Evolutionary conservation across 345 rosid genomes (phyloP).

Genomic region (Aquilaria malaccensis): DNA sequence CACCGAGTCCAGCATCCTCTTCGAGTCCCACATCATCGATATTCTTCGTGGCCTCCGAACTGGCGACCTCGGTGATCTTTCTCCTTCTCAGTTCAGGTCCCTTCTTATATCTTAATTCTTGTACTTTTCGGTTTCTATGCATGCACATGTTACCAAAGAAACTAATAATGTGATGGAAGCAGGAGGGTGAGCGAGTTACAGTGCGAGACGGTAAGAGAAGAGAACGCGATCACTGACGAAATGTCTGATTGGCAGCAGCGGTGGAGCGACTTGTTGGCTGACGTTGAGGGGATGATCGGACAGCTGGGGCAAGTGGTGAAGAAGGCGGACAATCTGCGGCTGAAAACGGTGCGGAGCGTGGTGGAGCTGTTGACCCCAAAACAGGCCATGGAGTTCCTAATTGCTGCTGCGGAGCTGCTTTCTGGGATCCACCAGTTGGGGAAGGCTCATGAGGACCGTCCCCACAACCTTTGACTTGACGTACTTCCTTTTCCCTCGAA

Average conservation of each 20-base stretch:
- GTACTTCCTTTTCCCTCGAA: too few species aligned
- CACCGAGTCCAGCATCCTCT: conserved; percentile 68
- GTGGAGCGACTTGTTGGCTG: conserved; percentile 24
- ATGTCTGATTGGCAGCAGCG: conserved; percentile 76
- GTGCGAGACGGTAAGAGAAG: conserved; percentile 82
- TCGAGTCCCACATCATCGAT: conserved; percentile 69
- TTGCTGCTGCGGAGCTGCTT: conserved; percentile 70
- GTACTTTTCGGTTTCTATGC: neutral
- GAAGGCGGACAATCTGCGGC: conserved; percentile 67
- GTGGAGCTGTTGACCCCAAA: conserved; percentile 55
- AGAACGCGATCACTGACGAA: conserved; percentile 67
- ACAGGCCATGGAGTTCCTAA: conserved; percentile 66
- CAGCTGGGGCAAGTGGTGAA: conserved; percentile 36
- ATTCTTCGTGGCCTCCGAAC: conserved; percentile 56
- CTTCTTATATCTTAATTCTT: neutral
- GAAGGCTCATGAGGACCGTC: conserved; percentile 23
- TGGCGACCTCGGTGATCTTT: conserved; percentile 82
- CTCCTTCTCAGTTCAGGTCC: conserved; percentile 71
- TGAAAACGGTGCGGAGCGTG: conserved; percentile 40
- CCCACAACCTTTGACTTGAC: too few species aligned
- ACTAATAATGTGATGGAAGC: neutral
- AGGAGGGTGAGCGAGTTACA: conserved; percentile 87
- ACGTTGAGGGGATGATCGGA: conserved; percentile 32
- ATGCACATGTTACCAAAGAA: neutral
- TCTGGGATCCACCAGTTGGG: conserved; percentile 67